Conservation (phyloP, 2,329 filamentous ascomycete species). For the Plenodomus biglobosus region DNA sequence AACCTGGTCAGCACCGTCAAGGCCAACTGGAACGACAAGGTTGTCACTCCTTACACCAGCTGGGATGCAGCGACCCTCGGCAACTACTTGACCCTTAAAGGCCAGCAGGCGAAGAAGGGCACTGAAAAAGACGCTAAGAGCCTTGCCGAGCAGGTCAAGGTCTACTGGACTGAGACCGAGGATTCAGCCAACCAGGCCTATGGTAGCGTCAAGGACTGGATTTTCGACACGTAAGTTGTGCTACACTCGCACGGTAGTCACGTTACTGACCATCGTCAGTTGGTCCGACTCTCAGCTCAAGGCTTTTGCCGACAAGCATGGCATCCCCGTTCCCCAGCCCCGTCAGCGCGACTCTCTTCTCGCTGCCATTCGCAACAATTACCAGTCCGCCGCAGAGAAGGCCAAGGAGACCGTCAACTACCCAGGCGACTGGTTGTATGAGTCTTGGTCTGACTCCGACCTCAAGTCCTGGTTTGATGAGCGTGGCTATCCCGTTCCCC, state of each 20-base stretch:
- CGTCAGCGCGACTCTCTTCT: slow-evolving; percentile 81
- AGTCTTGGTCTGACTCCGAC: slow-evolving; percentile 88
- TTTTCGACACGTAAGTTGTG: slow-evolving; percentile 71
- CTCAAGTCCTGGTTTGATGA: slow-evolving; percentile 92
- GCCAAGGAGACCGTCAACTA: slow-evolving; percentile 78
- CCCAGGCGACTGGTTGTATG: slow-evolving; percentile 93
- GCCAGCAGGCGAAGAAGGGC: slow-evolving; percentile 67
- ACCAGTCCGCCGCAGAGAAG: slow-evolving; percentile 75
- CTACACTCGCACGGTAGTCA: background rate
- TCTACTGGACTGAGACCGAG: slow-evolving; percentile 75
- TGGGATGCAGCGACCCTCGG: slow-evolving; percentile 73
- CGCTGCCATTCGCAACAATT: slow-evolving; percentile 75
- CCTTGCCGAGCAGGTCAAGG: slow-evolving; percentile 69
- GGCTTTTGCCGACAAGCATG: slow-evolving; percentile 84
- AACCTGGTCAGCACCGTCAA: slow-evolving; percentile 90
- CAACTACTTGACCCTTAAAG: slow-evolving; percentile 69
- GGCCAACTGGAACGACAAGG: slow-evolving; percentile 81
- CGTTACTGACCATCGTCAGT: slow-evolving; percentile 53
- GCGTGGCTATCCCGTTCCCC: slow-evolving; percentile 81
- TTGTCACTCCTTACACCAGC: slow-evolving; percentile 71
- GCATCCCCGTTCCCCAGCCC: slow-evolving; percentile 84
- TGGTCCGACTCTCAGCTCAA: slow-evolving; percentile 95
- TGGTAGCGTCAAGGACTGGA: slow-evolving; percentile 78
- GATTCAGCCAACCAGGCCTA: slow-evolving; percentile 75
- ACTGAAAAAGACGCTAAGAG: slow-evolving; percentile 69